Conservation (phyloP, 2,329 filamentous ascomycete species). For the Stagonosporopsis chrysanthemi region DNA sequence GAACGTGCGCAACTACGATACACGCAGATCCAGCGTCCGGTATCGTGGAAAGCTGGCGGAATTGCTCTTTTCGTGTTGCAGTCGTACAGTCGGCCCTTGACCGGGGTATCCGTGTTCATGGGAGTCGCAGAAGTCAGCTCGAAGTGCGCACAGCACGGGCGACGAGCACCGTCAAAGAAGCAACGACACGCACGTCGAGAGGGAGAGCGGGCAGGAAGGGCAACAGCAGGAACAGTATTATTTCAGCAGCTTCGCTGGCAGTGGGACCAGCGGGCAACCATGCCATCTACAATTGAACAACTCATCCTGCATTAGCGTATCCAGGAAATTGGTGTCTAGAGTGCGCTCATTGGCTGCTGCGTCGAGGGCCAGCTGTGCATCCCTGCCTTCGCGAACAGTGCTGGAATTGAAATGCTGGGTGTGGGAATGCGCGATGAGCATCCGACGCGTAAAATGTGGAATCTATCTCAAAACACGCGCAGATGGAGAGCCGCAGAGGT, state of each 20-base stretch:
- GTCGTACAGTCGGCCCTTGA: slow-evolving; percentile 15
- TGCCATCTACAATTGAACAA: slow-evolving; percentile 46
- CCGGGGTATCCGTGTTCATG: slow-evolving; percentile 9
- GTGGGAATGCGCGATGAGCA: background rate
- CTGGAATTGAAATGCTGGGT: slow-evolving; percentile 9
- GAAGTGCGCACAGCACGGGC: background rate
- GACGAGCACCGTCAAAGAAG: slow-evolving; percentile 16
- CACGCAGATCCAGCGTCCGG: slow-evolving; percentile 4
- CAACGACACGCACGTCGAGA: slow-evolving; percentile 13
- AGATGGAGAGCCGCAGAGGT: slow-evolving; percentile 1
- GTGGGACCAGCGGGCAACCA: slow-evolving; percentile 35
- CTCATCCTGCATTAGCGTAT: slow-evolving; percentile 50
- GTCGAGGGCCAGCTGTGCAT: slow-evolving; percentile 11
- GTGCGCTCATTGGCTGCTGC: slow-evolving; percentile 32
- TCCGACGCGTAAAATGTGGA: background rate
- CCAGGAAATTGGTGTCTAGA: slow-evolving; percentile 32
- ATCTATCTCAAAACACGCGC: background rate
- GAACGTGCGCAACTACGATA: background rate
- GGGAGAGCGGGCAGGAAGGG: slow-evolving; percentile 16
- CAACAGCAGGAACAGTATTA: slow-evolving; percentile 31
- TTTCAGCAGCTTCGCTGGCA: slow-evolving; percentile 36
- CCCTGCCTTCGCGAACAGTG: slow-evolving; percentile 18
- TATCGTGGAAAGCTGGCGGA: slow-evolving; percentile 9
- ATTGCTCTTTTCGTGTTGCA: slow-evolving; percentile 16
- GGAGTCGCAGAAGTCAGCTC: background rate